These are phyloP conservation scores for Serpula lacrymans DNA, from an alignment of 768 basidiomycete species.

Conservation along the genomic window DNA sequence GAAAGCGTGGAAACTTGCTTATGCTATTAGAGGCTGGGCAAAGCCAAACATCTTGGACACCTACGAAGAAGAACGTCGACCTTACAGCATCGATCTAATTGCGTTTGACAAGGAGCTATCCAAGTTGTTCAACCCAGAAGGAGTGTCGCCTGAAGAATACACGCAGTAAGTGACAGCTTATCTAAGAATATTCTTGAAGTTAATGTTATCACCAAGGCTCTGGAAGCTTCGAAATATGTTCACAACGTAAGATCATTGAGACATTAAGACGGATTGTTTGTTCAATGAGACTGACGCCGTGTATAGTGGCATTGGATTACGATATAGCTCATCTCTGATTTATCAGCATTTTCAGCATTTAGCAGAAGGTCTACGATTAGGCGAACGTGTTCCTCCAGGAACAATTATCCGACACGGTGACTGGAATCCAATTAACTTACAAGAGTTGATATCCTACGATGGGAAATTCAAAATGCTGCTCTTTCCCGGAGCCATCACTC, in stretches of 20 bases:
- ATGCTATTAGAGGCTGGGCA: conserved; percentile 23
- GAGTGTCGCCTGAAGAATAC: conserved; percentile 3
- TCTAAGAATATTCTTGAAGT: no score
- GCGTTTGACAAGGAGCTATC: conserved; percentile 20
- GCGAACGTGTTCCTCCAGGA: conserved; percentile 6
- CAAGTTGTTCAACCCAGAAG: not conserved
- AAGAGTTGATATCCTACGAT: conserved; percentile 12
- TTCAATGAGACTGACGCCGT: no score
- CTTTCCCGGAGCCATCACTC: conserved; percentile 10
- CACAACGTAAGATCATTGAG: conserved; percentile 6
- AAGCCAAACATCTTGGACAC: conserved; percentile 21
- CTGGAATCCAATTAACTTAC: conserved; percentile 12
- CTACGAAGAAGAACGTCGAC: conserved; percentile 25
- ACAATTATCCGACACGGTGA: conserved; percentile 8
- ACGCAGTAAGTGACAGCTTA: conserved; percentile 5
- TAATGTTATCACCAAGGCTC: not conserved
- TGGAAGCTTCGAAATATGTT: conserved; percentile 9
- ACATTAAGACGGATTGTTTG: not conserved
- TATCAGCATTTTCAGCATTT: not conserved
- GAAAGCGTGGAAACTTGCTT: conserved; percentile 18
- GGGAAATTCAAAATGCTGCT: conserved; percentile 13
- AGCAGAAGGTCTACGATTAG: not conserved
- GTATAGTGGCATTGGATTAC: conserved; percentile 11
- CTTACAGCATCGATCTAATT: conserved; percentile 15
- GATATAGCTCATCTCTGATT: conserved; percentile 6